These are phyloP conservation scores for Delonix regia DNA, from an alignment of 306 rosid genomes.

Conservation along the genomic window DNA sequence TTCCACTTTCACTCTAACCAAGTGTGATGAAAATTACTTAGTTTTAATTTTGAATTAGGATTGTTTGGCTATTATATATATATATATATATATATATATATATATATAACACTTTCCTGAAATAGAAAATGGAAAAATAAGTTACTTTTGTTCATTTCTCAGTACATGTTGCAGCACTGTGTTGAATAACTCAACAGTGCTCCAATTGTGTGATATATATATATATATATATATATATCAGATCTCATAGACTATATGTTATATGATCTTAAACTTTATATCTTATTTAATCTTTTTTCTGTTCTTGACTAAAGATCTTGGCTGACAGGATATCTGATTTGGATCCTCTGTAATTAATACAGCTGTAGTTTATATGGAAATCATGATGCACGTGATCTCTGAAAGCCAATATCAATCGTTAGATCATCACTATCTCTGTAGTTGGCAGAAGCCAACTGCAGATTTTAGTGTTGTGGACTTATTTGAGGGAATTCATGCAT, in stretches of 20 bases:
- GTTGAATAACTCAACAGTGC: conserved; percentile 10
- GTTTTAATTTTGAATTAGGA: neutral
- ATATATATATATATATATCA: conserved; percentile 25
- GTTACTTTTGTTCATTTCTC: conserved; percentile 11
- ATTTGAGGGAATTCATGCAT: conserved; percentile 12
- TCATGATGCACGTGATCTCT: too few relatives aligned
- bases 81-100: neutral
- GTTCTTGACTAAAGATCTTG: neutral
- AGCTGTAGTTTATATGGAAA: too few relatives aligned
- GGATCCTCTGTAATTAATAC: too few relatives aligned
- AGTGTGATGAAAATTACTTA: neutral
- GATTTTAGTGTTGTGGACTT: conserved; percentile 5
- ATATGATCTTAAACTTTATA: neutral
- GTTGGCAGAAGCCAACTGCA: too few relatives aligned
- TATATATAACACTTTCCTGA: neutral
- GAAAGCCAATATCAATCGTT: too few relatives aligned
- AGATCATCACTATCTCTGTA: too few relatives aligned
- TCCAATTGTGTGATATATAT: too few relatives aligned
- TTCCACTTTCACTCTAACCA: too few relatives aligned
- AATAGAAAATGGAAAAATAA: neutral
- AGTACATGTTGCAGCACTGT: conserved; percentile 11
- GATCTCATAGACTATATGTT: neutral
- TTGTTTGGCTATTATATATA: too few relatives aligned
- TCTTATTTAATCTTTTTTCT: neutral
- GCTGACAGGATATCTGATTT: conserved; percentile 1